Percentiles rank a stretch among this genome's conserved stretches.
Conservation (phyloP, 129 eudicot species). For the Glebionis coronaria region DNA sequence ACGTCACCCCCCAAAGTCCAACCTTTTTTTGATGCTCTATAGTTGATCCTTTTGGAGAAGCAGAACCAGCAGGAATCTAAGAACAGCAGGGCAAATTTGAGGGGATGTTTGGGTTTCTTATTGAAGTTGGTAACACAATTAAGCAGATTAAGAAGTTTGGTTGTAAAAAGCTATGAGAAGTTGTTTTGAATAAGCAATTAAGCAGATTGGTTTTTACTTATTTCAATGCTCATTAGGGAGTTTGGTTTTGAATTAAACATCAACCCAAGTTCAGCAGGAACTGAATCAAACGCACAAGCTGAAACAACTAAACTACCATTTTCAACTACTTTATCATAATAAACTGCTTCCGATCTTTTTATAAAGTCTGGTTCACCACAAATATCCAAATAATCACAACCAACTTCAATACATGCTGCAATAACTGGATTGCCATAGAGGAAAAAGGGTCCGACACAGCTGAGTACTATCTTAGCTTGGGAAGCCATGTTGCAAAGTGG, state of each 20-base stretch:
- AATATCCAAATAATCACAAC: constrained; percentile 81
- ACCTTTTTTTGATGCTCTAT: constrained; percentile 74
- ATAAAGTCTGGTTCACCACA: constrained; percentile 91
- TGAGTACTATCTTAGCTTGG: constrained; percentile 59
- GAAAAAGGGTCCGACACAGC: constrained; percentile 93
- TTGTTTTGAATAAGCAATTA: too few relatives aligned
- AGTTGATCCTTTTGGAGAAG: constrained; percentile 64
- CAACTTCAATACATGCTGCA: constrained; percentile 65
- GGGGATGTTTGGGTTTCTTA: too few relatives aligned
- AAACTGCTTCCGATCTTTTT: constrained; percentile 79
- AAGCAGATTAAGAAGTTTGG: too few relatives aligned
- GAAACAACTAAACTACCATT: constrained; percentile 68
- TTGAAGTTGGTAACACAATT: too few relatives aligned
- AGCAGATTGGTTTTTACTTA: too few relatives aligned
- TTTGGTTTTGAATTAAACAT: too few relatives aligned
- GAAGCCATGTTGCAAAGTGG: constrained; percentile 64
- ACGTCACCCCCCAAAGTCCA: constrained; percentile 82
- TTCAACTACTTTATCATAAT: constrained; percentile 58
- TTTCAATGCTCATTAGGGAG: too few relatives aligned
- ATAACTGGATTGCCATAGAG: constrained; percentile 72
- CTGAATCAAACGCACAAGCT: constrained; percentile 91
- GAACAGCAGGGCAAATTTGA: neutral
- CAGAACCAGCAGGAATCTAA: constrained; percentile 74
- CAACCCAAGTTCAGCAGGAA: constrained; percentile 87
- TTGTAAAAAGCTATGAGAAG: too few relatives aligned